Evolutionary conservation across 73 alveolate genomes (phyloP).

Genomic region (Effrenium voratum): DNA sequence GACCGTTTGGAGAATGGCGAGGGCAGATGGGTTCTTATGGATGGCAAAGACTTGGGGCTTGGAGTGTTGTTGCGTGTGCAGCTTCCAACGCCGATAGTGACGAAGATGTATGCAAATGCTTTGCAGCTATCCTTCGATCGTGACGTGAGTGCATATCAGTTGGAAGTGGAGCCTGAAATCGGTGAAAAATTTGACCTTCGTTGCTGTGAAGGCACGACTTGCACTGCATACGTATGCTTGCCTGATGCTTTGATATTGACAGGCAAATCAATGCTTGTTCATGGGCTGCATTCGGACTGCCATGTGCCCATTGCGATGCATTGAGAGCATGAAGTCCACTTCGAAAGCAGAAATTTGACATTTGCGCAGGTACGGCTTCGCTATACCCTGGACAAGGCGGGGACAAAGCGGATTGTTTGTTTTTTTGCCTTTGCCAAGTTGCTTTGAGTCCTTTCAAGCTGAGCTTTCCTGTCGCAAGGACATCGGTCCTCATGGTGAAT

Average conservation of each 20-base stretch:
- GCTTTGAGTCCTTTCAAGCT: neutral
- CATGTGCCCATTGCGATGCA: neutral
- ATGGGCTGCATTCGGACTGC: slow-evolving; percentile 74
- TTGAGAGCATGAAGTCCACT: neutral
- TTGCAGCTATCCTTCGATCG: slow-evolving; percentile 33
- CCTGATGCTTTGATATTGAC: neutral
- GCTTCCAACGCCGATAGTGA: slow-evolving; percentile 33
- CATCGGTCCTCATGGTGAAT: slow-evolving; percentile 57
- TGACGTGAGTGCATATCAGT: slow-evolving; percentile 53
- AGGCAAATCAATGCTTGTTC: slow-evolving; percentile 90
- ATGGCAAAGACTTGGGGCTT: slow-evolving; percentile 75
- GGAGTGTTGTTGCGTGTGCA: slow-evolving; percentile 37
- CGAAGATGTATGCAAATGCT: slow-evolving; percentile 38
- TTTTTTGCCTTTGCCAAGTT: neutral
- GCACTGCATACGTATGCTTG: neutral
- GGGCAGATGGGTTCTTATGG: slow-evolving; percentile 77
- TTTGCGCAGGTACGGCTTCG: slow-evolving; percentile 58
- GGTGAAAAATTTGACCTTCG: slow-evolving; percentile 38
- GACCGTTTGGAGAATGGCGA: slow-evolving; percentile 60
- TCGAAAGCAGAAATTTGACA: neutral
- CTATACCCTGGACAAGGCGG: slow-evolving; percentile 61
- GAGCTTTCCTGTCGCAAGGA: neutral
- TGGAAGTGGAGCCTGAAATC: slow-evolving; percentile 71
- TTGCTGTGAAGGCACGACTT: neutral
- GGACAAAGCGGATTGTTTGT: neutral